These are phyloP conservation scores for Pseudoneurospora amorphoporcata DNA, from an alignment of 495 filamentous ascomycete genomes.

Conservation along the genomic window DNA sequence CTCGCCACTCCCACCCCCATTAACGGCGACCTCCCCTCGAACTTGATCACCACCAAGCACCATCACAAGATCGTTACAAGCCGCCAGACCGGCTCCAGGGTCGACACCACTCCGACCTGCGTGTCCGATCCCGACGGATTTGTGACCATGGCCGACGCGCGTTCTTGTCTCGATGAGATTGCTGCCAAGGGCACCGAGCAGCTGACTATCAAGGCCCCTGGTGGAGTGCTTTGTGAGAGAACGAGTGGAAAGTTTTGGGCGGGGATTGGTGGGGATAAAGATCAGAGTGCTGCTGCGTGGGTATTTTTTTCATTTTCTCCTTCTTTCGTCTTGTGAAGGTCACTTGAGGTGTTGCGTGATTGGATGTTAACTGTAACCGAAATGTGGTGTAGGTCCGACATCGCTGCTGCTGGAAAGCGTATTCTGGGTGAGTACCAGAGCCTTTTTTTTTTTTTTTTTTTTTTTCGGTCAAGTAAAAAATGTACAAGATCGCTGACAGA, in stretches of 20 bases:
- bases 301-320: not conserved
- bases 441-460: not conserved
- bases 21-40: not conserved
- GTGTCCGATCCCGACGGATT: not conserved
- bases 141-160: not conserved
- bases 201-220: not conserved
- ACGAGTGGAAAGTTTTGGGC: not conserved
- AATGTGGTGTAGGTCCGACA: not conserved
- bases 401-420: not conserved
- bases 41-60: not conserved
- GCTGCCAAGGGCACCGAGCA: not conserved
- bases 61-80: not conserved
- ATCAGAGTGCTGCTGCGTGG: not conserved
- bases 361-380: not conserved
- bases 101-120: not conserved
- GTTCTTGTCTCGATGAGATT: not conserved
- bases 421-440: not conserved
- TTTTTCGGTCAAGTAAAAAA: not conserved
- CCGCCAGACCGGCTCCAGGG: not conserved
- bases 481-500: not conserved
- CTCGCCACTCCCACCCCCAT: not conserved
- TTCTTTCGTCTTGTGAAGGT: not conserved
- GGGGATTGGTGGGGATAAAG: not conserved
- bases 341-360: not conserved
- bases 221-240: not conserved